Evolutionary conservation across 2,329 filamentous ascomycete species (phyloP).

Genomic region (Intubia oerlemansii): DNA sequence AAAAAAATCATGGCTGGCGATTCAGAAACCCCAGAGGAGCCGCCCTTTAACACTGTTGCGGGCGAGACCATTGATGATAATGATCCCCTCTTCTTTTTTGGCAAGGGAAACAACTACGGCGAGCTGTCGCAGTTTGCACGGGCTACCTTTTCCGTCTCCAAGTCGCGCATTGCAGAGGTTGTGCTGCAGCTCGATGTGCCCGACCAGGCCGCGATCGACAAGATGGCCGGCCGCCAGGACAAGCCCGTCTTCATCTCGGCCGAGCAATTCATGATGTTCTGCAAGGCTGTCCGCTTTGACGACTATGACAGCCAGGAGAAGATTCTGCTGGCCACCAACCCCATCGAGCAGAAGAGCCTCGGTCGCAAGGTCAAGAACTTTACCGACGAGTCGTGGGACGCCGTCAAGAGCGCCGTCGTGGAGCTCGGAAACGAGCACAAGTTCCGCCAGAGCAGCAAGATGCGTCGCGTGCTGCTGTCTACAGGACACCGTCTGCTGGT

Average conservation of each 20-base stretch:
- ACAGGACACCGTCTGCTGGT: conserved; percentile 40
- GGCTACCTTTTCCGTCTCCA: conserved; percentile 11
- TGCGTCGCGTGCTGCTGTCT: conserved; percentile 27
- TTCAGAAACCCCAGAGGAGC: too few species aligned
- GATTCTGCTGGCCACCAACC: conserved; percentile 2
- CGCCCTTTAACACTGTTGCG: too few species aligned
- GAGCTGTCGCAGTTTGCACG: conserved; percentile 16
- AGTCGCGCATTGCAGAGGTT: conserved; percentile 11
- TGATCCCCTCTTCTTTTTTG: conserved; percentile 12
- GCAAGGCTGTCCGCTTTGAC: conserved; percentile 16
- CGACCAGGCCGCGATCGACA: not conserved
- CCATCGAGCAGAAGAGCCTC: conserved; percentile 5
- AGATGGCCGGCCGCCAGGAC: conserved; percentile 2
- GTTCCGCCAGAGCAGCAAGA: conserved; percentile 25
- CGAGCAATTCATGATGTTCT: conserved; percentile 22
- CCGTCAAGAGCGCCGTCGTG: conserved; percentile 30
- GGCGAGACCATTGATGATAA: conserved; percentile 2
- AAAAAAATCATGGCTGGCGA: too few species aligned
- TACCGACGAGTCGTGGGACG: conserved; percentile 4
- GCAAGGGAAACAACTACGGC: conserved; percentile 11
- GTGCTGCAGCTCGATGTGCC: conserved; percentile 7
- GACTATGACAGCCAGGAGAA: conserved; percentile 7
- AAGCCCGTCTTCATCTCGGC: conserved; percentile 14
- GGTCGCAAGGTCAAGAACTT: conserved; percentile 4
- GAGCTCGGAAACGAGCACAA: conserved; percentile 35